Base-by-base conservation (phyloP, 495 filamentous ascomycete genomes). In the Penicillium cinerascens region DNA sequence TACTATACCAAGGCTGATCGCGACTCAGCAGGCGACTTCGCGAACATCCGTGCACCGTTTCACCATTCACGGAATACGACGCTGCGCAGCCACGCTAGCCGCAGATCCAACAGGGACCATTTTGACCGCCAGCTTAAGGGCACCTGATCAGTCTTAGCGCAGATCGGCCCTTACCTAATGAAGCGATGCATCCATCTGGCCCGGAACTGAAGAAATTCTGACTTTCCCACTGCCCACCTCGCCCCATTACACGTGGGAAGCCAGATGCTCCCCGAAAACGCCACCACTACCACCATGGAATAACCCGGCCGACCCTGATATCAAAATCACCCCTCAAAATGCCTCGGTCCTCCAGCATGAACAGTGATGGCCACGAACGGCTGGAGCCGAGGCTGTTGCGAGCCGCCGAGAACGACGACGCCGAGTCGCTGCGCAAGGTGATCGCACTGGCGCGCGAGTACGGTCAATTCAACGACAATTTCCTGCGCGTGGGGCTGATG, bases 361-460 rank as follows among this genome's bases (percentile, higher is more conserved):
- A 65, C 13, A 74, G 70, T 55, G 70, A 75, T 47, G 63, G 58
- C 55, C 65, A 72, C 52, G 75, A 78, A 27, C 74, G 79, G 25
- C 66, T 80, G 38, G 79, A 82, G 48, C 78, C 77, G 7, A 71
- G 75, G 8, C 64, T 82, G n/a, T 67, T 81, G 1, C 75, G 76
- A 44, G 78, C 79, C 4, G 75, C 71, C 21, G 76, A 78, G 40
- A 67, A 68, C 37, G 67, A 78, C 51, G 60, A 77, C 42, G 20
- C 69, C 23, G 64, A 73, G 6, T 47, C 65, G 4, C 65, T 79
- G 13, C 55, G 52, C 4, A 59, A 67, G 11, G 66, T 76, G 6
- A 60, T 81, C 48, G 61, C 67, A 6, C 49, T 66, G 2, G 74
- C 77, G 5, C 70, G 62, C 44, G 67, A 67, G 11, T 68, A 70